Base-by-base conservation (phyloP, 768 basidiomycete genomes). In the Podaxis sp. region DNA sequence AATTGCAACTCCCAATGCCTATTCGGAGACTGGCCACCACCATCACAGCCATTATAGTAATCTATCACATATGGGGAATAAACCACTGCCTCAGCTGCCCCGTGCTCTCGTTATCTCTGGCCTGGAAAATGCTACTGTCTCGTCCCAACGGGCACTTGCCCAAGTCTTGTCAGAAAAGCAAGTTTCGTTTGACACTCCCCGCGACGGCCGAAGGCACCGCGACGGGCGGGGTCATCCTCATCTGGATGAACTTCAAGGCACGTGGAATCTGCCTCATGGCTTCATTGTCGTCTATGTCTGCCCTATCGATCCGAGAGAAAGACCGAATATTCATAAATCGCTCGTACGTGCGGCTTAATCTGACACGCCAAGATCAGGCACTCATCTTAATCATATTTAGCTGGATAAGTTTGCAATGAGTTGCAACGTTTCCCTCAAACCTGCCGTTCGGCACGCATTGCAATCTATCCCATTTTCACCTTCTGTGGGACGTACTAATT, bases 331-430 rank as follows among this genome's bases (percentile, higher is more conserved):
- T 56, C 80, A 89, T 69, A 83, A 84, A 64, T 81, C 77, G 66
- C 73, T 93, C 72, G 91, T 92, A 71, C 65, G 88, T 71, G n/a
- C 54, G 30, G 40, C 54, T 40, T 64, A 28, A 58, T 26, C 24
- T 62, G n/a, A 40, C 24, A 36, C n/a, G 28, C 50, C 46, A 53
- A 56, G 3, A 55, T 26, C 5, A 50, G 28, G 41, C 44, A 62
- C 66, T 59, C 53, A 36, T 40, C 58, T 48, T 53, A 59, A 51
- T 33, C 24, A 11, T n/a, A 51, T 8, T 37, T 68, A 93, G 91
- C 79, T 94, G 13, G 90, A 94, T 70, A 84, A 82, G 68, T 93
- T 94, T 70, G 81, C 90, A 2, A 87, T 94, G 83, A 93, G 90
- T 68, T 84, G 82, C 5, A 84, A 84, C 46, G 73, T 90, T 53